Conservation (phyloP, 768 basidiomycete species). For the Megacollybia marginata region DNA sequence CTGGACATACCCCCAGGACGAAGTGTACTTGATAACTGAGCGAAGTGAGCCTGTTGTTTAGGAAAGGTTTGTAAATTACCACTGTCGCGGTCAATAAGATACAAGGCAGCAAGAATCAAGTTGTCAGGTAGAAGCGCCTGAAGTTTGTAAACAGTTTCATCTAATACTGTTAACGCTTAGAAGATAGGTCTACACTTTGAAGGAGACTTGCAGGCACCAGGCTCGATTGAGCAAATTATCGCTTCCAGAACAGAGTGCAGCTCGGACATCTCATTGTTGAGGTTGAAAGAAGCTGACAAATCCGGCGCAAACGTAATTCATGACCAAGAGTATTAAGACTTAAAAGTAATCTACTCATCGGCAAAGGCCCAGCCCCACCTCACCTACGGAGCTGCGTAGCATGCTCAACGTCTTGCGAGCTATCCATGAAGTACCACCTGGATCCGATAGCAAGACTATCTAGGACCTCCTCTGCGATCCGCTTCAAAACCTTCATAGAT, state of each 20-base stretch:
- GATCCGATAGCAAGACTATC: too few species aligned
- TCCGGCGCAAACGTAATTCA: too few species aligned
- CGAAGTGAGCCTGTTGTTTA: neutral
- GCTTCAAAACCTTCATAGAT: too few species aligned
- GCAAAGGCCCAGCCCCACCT: too few species aligned
- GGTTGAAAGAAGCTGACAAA: neutral
- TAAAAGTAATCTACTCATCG: too few species aligned
- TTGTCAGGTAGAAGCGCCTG: conserved; percentile 54
- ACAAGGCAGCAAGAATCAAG: conserved; percentile 61
- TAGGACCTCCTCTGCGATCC: too few species aligned
- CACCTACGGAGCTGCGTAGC: too few species aligned
- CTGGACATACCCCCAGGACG: conserved; percentile 48
- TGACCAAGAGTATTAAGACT: too few species aligned
- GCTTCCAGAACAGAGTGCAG: neutral
- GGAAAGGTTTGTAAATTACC: conserved; percentile 33
- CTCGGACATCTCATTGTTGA: neutral
- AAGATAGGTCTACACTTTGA: neutral
- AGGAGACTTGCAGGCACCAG: neutral
- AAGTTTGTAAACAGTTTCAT: conserved; percentile 50
- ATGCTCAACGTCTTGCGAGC: too few species aligned
- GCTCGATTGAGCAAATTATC: neutral
- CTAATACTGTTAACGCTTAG: conserved; percentile 14
- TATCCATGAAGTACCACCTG: too few species aligned
- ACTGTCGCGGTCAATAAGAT: conserved; percentile 65
- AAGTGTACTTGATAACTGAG: conserved; percentile 54